Base-by-base conservation (phyloP, 1,284 basidiomycete genomes). In the Heliocybe sulcata region DNA sequence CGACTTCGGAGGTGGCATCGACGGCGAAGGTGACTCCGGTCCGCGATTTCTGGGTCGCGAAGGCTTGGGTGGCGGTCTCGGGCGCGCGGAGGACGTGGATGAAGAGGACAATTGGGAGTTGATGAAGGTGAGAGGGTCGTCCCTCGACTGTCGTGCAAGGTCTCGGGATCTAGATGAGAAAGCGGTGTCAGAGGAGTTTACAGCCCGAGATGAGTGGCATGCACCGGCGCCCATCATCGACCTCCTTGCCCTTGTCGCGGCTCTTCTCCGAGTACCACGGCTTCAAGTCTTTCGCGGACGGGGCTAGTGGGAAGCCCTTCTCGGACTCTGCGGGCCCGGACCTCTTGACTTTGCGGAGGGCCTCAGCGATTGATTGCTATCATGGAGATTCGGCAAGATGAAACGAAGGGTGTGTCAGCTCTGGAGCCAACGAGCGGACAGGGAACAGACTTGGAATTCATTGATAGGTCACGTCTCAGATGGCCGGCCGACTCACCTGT, bases 111-210 rank as follows among this genome's bases (percentile, higher is more conserved):
- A 76, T 58, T 84, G 79, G 48, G 79, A 74, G n/a, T 82, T 83
- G 60, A 91, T 90, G 9, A 82, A 81, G 2, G 85, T 83, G 3
- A 91, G 74, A 2, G 88, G 88, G 64, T 91, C 88, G 52, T 85
- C 76, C 8, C 70, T 72, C 0, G 77, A 77, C 65, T 90, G 89
- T 9, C 78, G 77, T 2, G 72, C 74, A 8, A 80, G 69, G 58
- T 90, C 88, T 35, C 83, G 80, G 56, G 73, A 72, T 60, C 87
- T 89, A 61, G n/a, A 8, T 16, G 35, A 55, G 45, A 56, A 50
- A 45, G 48, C 31, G 25, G 14, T 14, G 10, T 6, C 27, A 26
- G 35, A n/a, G n/a, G n/a, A n/a, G n/a, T n/a, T 33, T 20, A 19
- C 27, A 4, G 12, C 35, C 19, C 14, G 25, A 27, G 14, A 2